Evolutionary conservation across 257 asterid species (phyloP).

Genomic region (Anisodus tanguticus): DNA sequence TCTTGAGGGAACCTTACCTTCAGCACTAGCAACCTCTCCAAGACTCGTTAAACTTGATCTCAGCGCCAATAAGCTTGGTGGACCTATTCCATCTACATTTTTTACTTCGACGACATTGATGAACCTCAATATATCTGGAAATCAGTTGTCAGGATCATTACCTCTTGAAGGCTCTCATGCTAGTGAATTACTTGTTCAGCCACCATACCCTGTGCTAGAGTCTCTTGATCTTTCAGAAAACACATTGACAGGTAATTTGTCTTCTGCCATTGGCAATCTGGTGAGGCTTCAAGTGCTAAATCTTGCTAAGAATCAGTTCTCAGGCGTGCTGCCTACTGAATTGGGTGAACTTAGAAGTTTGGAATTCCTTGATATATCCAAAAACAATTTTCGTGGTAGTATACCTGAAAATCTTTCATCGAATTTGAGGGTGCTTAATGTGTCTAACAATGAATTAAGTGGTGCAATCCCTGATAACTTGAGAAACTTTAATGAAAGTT

Average conservation of each 20-base stretch:
- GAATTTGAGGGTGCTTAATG: conserved; percentile 59
- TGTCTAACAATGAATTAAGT: conserved; percentile 65
- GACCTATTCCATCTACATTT: conserved; percentile 63
- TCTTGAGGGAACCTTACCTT: conserved; percentile 63
- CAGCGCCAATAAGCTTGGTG: conserved; percentile 73
- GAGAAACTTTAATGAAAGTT: conserved; percentile 57
- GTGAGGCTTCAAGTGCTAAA: conserved; percentile 70
- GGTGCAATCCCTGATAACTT: conserved; percentile 74
- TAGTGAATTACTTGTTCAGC: conserved; percentile 62
- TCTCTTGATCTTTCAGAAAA: conserved; percentile 81
- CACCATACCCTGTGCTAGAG: conserved; percentile 68
- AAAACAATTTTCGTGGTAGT: conserved; percentile 65
- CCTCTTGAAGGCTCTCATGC: conserved; percentile 66
- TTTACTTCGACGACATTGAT: conserved; percentile 63
- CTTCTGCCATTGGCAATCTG: conserved; percentile 69
- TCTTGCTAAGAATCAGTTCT: conserved; percentile 68
- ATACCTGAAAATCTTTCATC: conserved; percentile 68
- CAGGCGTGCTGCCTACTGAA: conserved; percentile 72
- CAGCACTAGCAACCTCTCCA: conserved; percentile 47
- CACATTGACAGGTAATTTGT: conserved; percentile 63
- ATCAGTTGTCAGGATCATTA: conserved; percentile 68
- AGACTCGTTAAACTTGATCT: conserved; percentile 63
- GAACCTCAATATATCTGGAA: conserved; percentile 73
- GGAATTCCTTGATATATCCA: conserved; percentile 71
- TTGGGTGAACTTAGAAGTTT: conserved; percentile 64